phyloP scores from a whole-genome alignment of 345 rosid species.

The Murraya koenigii region DNA sequence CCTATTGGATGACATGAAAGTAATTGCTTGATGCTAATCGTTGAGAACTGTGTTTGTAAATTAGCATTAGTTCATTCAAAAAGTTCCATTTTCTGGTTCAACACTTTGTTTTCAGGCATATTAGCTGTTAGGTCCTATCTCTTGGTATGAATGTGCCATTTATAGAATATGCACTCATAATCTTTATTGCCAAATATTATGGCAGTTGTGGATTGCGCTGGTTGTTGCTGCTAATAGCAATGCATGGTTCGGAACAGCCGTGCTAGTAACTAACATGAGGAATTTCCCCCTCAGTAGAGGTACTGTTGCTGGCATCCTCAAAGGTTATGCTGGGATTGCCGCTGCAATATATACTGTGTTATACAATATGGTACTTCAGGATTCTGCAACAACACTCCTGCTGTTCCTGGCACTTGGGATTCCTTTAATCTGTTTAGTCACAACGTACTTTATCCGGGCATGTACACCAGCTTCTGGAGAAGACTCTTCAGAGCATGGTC shows the following conservation, averaged over 20 bases:
- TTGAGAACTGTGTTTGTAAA: neutral
- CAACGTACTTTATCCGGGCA: slow-evolving; percentile 74
- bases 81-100: neutral
- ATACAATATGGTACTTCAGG: slow-evolving; percentile 55
- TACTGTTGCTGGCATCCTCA: slow-evolving; percentile 79
- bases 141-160: neutral
- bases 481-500: slow-evolving; percentile 76
- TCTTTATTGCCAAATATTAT: slow-evolving; percentile 12
- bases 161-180: neutral
- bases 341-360: slow-evolving; percentile 77
- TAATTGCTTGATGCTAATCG: neutral
- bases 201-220: slow-evolving; percentile 79
- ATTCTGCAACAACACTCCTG: slow-evolving; percentile 60
- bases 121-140: neutral
- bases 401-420: slow-evolving; percentile 69
- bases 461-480: slow-evolving; percentile 87
- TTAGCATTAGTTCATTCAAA: neutral
- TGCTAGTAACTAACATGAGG: slow-evolving; percentile 91
- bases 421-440: slow-evolving; percentile 62
- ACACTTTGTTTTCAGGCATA: neutral
- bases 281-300: slow-evolving; percentile 85
- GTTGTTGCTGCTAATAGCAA: slow-evolving; percentile 70
- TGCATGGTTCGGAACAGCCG: slow-evolving; percentile 88
- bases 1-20: neutral
- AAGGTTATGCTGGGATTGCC: slow-evolving; percentile 80